Base-by-base conservation (phyloP, 192 early-diverging fungal genomes). In the Lobosporangium transversale region DNA sequence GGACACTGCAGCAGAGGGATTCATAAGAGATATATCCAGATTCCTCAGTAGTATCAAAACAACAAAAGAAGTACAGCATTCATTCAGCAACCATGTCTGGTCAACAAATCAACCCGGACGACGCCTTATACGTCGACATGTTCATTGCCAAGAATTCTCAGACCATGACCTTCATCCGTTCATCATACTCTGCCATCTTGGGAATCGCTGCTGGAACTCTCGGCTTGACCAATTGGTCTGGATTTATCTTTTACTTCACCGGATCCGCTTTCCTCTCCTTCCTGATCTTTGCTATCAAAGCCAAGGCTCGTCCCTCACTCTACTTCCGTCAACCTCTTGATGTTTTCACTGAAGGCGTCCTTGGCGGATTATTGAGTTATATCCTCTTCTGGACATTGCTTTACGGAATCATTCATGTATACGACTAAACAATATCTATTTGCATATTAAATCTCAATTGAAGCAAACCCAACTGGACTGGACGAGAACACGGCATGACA, bases 201-300 rank as follows among this genome's bases (percentile, higher is more conserved):
- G 95, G 95, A 44, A 86, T 89, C 17, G 92, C 94, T 20, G 95
- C 94, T 23, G 95, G 95, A 33, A 93, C 95, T 67, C 86, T 96
- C 33, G 94, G 94, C 1, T 84, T 97, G 56, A 92, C 93, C 6
- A 90, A 93, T 27, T 86, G 88, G 66, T 84, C 83, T 43, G 95
- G 95, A 44, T 96, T 96, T 69, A 83, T 91, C 53, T 96, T 94
- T 79, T 97, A 95, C 73, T 75, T 85, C 23, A 54, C 85, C 26
- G 86, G 81, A 43, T 94, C 93, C 78, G 61, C 83, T 11, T 70
- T 92, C 23, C 76, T 93, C 29, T 90, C 90, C 12, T 69, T 76
- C 6, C 60, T 93, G 15, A 58, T 92, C 40, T 71, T 90, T 35
- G 26, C 78, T 17, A 32, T 93, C 55, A 93, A 91, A 56, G 84